Evolutionary conservation across 164 flowering plant genomes (phyloP), one percentile per base, ranked within the genome.

Genomic region (Annona cherimola): DNA sequence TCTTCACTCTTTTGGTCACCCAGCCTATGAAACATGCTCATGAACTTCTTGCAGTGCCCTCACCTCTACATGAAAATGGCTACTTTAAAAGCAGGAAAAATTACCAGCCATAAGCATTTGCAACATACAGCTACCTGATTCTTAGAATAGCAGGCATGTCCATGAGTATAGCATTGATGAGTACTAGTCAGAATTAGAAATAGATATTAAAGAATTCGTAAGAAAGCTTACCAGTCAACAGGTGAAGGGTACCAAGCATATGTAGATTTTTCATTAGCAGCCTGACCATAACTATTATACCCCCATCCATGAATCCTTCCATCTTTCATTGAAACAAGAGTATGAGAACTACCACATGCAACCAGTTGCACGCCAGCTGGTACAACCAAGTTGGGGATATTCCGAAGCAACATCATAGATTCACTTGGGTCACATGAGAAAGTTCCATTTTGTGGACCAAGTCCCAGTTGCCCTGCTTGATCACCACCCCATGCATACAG

Each of bases 241-340:
- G 98, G 97, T 8, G 99, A 93, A 45, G 99, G 99, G 80, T 80
- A 87, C 99, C 99, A 95, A 65, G 99, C 99, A 83, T 93, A 90
- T 2, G 87, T 84, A 76, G 93, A 84, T 76, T 82, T 88, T 78
- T 86, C 87, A 78, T 91, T 95, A 63, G 98, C 94, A 70, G 99
- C 99, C 82, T 93, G 99, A 68, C 99, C 99, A 81, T 93, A 93
- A 72, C 85, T 81, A 78, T 93, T 96, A 78, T 91, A 93, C 67
- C 99, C 99, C 98, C 99, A 93, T 67, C 99, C 99, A 70, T 81
- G 85, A 69, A 93, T 93, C 73, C 91, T 83, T 74, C 99, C 99
- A 81, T 96, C 98, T 67, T 59, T 83, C 60, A 82, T 86, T 43
- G 80, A 87, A 72, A 88, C 79, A 71, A 93, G 96, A 1, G 99